Evolutionary conservation across 106 monocot species (phyloP).

Genomic region (Dioscorea alata): DNA sequence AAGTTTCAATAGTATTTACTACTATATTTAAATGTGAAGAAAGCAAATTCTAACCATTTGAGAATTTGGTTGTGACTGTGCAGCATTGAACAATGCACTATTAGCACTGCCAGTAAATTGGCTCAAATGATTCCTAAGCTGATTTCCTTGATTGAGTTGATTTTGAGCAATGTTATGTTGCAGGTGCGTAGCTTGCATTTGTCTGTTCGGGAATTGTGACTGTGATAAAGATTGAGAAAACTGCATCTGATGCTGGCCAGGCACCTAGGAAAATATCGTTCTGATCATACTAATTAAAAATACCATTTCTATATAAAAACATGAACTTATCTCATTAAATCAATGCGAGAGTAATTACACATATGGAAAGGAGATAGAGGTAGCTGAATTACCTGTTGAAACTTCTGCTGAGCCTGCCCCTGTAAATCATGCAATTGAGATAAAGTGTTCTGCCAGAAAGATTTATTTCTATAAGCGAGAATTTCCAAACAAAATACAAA

Average conservation of each 20-base stretch:
- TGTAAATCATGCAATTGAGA: slow-evolving; percentile 80
- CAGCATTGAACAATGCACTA: slow-evolving; percentile 75
- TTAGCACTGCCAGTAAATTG: slow-evolving; percentile 69
- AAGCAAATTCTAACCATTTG: slow-evolving; percentile 60
- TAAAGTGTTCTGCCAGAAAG: slow-evolving; percentile 45
- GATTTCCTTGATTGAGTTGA: slow-evolving; percentile 70
- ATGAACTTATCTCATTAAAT: not conserved
- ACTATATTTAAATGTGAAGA: not conserved
- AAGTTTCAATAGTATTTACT: no score
- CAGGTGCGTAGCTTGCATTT: slow-evolving; percentile 69
- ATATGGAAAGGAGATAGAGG: not conserved
- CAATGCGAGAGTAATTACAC: not conserved
- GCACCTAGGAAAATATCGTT: slow-evolving; percentile 24
- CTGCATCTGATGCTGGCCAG: slow-evolving; percentile 78
- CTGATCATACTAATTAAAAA: not conserved
- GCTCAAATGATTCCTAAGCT: slow-evolving; percentile 66
- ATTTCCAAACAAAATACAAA: no score
- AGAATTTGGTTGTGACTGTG: slow-evolving; percentile 76
- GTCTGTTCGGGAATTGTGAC: slow-evolving; percentile 78
- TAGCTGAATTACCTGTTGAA: slow-evolving; percentile 40
- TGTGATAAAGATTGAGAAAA: slow-evolving; percentile 74
- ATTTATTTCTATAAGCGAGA: no score
- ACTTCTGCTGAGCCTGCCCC: slow-evolving; percentile 72
- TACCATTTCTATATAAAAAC: not conserved
- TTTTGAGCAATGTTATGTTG: slow-evolving; percentile 65